These are phyloP conservation scores for Botryobasidium botryosum DNA, from an alignment of 768 basidiomycete species.

Conservation along the genomic window DNA sequence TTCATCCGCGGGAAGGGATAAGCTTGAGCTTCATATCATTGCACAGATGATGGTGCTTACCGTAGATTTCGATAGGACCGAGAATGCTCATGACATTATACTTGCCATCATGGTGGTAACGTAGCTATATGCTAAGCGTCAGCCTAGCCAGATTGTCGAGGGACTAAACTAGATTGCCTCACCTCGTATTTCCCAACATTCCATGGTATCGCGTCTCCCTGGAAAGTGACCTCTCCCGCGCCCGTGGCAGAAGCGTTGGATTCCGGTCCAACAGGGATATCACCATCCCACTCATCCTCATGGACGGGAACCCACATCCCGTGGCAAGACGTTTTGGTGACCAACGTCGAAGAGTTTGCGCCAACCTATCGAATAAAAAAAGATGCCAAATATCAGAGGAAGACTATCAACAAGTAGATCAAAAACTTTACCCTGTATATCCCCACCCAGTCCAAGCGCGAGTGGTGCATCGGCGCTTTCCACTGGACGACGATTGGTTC, in stretches of 20 bases:
- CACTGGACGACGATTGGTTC: slow-evolving; percentile 77
- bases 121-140: slow-evolving; percentile 30
- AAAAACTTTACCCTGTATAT: slow-evolving; percentile 49
- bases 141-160: neutral
- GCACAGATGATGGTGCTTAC: slow-evolving; percentile 30
- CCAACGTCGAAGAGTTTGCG: slow-evolving; percentile 64
- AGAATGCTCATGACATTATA: slow-evolving; percentile 86
- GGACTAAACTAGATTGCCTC: slow-evolving; percentile 9
- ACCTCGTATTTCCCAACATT: slow-evolving; percentile 74
- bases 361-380: slow-evolving; percentile 39
- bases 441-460: slow-evolving; percentile 91
- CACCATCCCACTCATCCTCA: slow-evolving; percentile 86
- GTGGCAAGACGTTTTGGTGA: slow-evolving; percentile 70
- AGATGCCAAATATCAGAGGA: neutral
- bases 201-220: slow-evolving; percentile 73
- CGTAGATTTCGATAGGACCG: slow-evolving; percentile 76
- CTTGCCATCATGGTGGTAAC: slow-evolving; percentile 94
- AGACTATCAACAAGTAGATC: neutral
- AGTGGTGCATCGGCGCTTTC: slow-evolving; percentile 75
- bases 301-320: slow-evolving; percentile 92
- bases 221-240: slow-evolving; percentile 47
- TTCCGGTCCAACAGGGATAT: slow-evolving; percentile 39
- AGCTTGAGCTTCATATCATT: neutral
- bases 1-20: neutral
- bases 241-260: slow-evolving; percentile 24